Conservation (phyloP, 306 rosid species). For the Lathyrus tuberosus region DNA sequence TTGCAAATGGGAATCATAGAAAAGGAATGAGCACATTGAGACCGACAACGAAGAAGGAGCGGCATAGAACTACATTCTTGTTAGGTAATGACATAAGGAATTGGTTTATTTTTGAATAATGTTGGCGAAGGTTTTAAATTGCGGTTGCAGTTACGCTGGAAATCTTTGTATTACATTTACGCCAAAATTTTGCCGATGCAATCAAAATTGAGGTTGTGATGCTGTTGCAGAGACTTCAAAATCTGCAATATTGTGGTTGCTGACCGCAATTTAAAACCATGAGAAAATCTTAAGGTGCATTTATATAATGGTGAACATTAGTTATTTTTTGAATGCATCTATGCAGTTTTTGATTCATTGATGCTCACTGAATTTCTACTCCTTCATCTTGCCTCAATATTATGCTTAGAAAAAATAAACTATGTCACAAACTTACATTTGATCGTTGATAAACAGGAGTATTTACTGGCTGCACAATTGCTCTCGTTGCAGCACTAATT, state of each 20-base stretch:
- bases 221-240: background rate
- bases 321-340: background rate
- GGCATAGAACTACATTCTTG: conserved; percentile 38
- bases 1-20: conserved; percentile 42
- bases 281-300: background rate
- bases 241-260: background rate
- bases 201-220: background rate
- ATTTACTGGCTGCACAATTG: conserved; percentile 39
- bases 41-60: conserved; percentile 29
- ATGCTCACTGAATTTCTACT: conserved; percentile 13
- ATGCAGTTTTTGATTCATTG: conserved; percentile 6
- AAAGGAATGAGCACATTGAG: conserved; percentile 42
- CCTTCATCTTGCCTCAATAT: conserved; percentile 3
- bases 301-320: background rate
- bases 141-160: background rate
- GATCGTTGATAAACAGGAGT: conserved; percentile 29
- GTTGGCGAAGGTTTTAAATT: background rate
- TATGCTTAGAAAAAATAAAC: background rate
- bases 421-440: background rate
- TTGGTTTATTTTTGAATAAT: background rate
- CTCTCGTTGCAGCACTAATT: conserved; percentile 47
- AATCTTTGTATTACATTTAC: background rate
- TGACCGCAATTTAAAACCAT: background rate
- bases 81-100: conserved; percentile 33
- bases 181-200: background rate